Base-by-base conservation (phyloP, 768 basidiomycete genomes). In the Cubamyces lactineus region DNA sequence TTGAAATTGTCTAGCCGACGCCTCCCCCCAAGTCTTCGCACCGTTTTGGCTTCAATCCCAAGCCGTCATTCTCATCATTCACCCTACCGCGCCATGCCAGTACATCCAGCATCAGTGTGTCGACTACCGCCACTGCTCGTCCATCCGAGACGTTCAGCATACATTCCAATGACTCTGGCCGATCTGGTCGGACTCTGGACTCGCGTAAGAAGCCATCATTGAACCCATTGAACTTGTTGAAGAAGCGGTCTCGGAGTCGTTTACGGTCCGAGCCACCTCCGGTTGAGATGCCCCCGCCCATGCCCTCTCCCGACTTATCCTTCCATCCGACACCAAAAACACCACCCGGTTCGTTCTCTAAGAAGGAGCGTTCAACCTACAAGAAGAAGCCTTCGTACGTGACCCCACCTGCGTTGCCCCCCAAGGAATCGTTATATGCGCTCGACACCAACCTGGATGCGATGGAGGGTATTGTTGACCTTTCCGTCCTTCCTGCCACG, bases 391-490 rank as follows among this genome's bases (percentile, higher is more conserved):
- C 49, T 23, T 66, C 64, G 15, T 53, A 70, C 63, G 54, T 67
- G 64, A 67, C 76, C 62, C 68, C 74, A 61, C 70, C 74, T 28
- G 72, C 76, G 0, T 73, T 77, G 0, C 70, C 71, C 38, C 75
- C 75, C 45, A 68, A 72, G 21, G 71, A 71, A 46, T 73, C 71
- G 15, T 74, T 77, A 39, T 78, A 84, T 60, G 76, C 73, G 23
- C 81, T 91, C 45, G 89, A 92, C 72, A 84, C 84, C 19, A 84
- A 94, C 70, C 72, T 92, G 46, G 82, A 88, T 11, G 76, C 84
- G 53, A 94, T 97, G 83, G 88, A 91, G 41, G 95, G 89, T 6
- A 94, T 97, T 69, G 77, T 96, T 63, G 80, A 94, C 72, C 74
- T 77, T 0, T 74, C 69, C 17, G 55, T 61, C 16, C 50, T 68